Percentiles rank a stretch among this genome's conserved stretches.
Conservation (phyloP, 306 rosid genomes). For the Echinosophora koreensis region DNA sequence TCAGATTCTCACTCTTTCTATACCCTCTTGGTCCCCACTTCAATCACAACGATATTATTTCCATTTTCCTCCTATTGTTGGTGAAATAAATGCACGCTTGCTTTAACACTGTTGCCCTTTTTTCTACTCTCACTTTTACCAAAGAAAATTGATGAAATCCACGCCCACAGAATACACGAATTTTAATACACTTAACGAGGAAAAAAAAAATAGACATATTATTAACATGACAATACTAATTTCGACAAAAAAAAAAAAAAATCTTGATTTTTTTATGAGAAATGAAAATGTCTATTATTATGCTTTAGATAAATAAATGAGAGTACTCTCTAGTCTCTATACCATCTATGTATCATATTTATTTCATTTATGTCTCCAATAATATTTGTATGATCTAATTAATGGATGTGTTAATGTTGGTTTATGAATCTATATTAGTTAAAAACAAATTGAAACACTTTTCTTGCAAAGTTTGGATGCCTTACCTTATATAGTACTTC, state of each 20-base stretch:
- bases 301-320: too few species aligned
- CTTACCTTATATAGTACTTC: not conserved
- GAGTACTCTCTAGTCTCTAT: too few species aligned
- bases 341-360: too few species aligned
- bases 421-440: too few species aligned
- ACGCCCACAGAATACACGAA: not conserved
- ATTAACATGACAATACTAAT: not conserved
- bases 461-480: not conserved
- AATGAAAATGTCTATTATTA: too few species aligned
- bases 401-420: not conserved
- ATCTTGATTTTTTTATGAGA: too few species aligned
- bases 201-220: not conserved
- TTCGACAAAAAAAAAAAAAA: too few species aligned
- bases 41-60: not conserved
- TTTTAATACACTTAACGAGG: not conserved
- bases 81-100: not conserved
- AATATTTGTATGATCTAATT: not conserved
- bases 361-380: too few species aligned
- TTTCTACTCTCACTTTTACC: not conserved
- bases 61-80: not conserved
- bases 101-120: not conserved
- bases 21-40: constrained; percentile 32
- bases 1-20: constrained; percentile 44
- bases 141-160: not conserved
- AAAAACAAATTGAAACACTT: not conserved